Evolutionary conservation across 2,329 filamentous ascomycete genomes (phyloP).

Genomic region (Colletotrichum sp.): DNA sequence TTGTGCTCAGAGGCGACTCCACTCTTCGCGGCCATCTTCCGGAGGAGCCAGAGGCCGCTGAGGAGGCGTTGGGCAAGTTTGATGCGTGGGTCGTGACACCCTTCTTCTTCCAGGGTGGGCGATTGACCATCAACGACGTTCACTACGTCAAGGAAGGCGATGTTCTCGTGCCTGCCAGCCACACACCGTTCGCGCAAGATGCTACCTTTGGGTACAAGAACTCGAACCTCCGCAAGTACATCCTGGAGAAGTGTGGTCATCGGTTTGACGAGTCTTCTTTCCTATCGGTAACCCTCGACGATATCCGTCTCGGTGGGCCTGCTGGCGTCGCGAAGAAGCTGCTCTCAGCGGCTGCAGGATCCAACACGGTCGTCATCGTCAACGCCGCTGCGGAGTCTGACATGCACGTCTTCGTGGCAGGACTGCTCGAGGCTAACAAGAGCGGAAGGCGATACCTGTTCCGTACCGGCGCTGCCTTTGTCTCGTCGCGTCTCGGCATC

Average conservation of each 20-base stretch:
- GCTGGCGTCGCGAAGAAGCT: constrained; percentile 28
- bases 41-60: constrained; percentile 56
- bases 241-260: constrained; percentile 52
- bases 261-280: constrained; percentile 29
- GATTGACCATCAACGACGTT: constrained; percentile 61
- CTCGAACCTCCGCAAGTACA: constrained; percentile 57
- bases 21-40: constrained; percentile 64
- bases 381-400: constrained; percentile 60
- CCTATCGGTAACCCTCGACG: constrained; percentile 34
- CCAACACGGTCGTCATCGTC: constrained; percentile 46
- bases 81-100: constrained; percentile 62
- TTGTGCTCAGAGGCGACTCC: constrained; percentile 62
- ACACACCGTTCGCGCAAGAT: constrained; percentile 62
- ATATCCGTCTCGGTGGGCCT: constrained; percentile 47
- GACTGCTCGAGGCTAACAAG: constrained; percentile 42
- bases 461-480: constrained; percentile 46
- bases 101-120: constrained; percentile 63
- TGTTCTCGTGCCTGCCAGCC: constrained; percentile 51
- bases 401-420: constrained; percentile 59
- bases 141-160: constrained; percentile 63
- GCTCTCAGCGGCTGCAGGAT: constrained; percentile 28
- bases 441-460: constrained; percentile 40
- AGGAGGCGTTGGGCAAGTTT: constrained; percentile 51
- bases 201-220: constrained; percentile 62
- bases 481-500: constrained; percentile 56